phyloP scores from a whole-genome alignment of 345 rosid genomes.

The Brassica cretica region DNA sequence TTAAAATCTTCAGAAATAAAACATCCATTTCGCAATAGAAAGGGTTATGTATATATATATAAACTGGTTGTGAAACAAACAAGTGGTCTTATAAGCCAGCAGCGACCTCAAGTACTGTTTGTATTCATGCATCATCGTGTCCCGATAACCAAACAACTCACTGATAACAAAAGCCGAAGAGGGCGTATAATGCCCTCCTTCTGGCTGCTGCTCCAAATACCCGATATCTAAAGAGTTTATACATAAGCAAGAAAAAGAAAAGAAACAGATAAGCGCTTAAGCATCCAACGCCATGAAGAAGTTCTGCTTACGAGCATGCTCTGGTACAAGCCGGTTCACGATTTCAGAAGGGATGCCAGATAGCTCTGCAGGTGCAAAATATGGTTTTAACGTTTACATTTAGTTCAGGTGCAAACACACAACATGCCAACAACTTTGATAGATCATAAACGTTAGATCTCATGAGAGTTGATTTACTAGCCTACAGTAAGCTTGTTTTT shows the following conservation, averaged over 20 bases:
- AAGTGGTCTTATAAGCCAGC: slow-evolving; percentile 16
- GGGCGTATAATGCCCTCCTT: background rate
- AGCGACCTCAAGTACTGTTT: slow-evolving; percentile 29
- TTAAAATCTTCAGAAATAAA: background rate
- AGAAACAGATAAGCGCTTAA: slow-evolving; percentile 27
- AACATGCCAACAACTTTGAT: slow-evolving; percentile 12
- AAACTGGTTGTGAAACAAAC: slow-evolving; percentile 21
- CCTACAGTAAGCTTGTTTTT: background rate
- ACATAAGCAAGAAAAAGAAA: slow-evolving; percentile 19
- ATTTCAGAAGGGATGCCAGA: slow-evolving; percentile 69
- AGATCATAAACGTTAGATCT: background rate
- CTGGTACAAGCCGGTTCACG: slow-evolving; percentile 71
- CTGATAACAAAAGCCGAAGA: slow-evolving; percentile 28
- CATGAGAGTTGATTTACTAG: background rate
- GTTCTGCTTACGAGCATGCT: slow-evolving; percentile 89
- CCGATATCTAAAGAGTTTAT: slow-evolving; percentile 23
- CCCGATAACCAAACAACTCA: slow-evolving; percentile 14
- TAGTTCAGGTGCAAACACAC: background rate
- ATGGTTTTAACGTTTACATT: background rate
- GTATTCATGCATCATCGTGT: slow-evolving; percentile 28
- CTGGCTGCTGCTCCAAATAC: slow-evolving; percentile 19
- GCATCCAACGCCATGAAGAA: slow-evolving; percentile 83
- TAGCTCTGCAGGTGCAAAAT: slow-evolving; percentile 51
- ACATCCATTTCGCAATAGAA: background rate
- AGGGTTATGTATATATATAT: background rate